These are phyloP conservation scores for Pseudogymnoascus sp. DNA, from an alignment of 2,329 filamentous ascomycete genomes.

Conservation along the genomic window DNA sequence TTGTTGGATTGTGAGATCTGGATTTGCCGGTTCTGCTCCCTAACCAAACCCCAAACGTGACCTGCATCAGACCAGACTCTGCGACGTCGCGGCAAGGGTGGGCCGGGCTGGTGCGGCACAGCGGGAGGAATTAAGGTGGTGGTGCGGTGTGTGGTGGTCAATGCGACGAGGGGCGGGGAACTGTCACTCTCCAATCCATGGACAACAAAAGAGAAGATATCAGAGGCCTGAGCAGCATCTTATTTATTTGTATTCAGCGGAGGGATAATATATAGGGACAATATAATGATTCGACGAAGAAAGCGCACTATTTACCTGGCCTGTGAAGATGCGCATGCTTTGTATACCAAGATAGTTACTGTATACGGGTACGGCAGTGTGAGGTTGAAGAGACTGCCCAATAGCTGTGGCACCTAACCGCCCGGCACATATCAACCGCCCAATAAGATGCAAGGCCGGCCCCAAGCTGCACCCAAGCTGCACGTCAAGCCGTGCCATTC, in stretches of 20 bases:
- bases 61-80: conserved; percentile 1
- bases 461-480: conserved; percentile 1
- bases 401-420: conserved; percentile 3
- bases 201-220: neutral
- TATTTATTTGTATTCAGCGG: neutral
- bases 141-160: conserved; percentile 1
- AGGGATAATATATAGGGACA: neutral
- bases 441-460: neutral
- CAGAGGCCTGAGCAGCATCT: neutral
- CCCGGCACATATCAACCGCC: neutral
- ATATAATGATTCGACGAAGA: neutral
- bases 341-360: conserved; percentile 2
- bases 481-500: conserved; percentile 9
- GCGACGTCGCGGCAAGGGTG: conserved; percentile 9
- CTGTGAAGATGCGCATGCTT: neutral
- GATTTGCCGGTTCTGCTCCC: neutral
- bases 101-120: neutral
- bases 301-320: neutral
- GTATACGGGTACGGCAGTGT: neutral
- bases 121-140: conserved; percentile 2
- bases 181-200: neutral
- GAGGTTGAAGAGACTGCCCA: neutral
- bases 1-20: neutral
- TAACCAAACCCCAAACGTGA: conserved; percentile 6
- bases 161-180: neutral